phyloP scores from a whole-genome alignment of 2,329 filamentous ascomycete species.

The Paraphaeosphaeria minitans region DNA sequence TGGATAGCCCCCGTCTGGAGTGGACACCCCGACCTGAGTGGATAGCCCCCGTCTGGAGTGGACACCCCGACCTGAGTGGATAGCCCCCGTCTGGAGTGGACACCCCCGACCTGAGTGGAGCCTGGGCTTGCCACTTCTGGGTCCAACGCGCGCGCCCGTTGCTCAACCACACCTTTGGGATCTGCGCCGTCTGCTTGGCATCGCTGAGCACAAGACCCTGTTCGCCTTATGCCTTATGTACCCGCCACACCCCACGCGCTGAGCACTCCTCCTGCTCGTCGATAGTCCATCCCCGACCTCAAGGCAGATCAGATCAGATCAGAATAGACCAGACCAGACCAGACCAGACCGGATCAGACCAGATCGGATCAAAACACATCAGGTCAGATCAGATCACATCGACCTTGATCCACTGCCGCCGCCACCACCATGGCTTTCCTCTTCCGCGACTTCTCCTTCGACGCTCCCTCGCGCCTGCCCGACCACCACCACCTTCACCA shows the following conservation, averaged over 20 bases:
- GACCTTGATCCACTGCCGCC: neutral
- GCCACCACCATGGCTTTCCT: slow-evolving; percentile 25
- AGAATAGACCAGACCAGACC: neutral
- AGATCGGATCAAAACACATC: no score
- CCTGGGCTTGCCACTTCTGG: slow-evolving; percentile 9
- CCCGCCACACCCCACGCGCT: neutral
- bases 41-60: no score
- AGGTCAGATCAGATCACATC: neutral
- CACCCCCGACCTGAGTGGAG: no score
- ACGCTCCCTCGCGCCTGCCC: slow-evolving; percentile 38
- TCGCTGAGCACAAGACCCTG: neutral
- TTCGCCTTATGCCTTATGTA: slow-evolving; percentile 9
- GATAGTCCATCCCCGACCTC: no score
- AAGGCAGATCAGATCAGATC: neutral
- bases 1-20: no score
- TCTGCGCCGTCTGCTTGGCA: slow-evolving; percentile 10
- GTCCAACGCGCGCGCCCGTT: slow-evolving; percentile 3
- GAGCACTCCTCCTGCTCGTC: neutral
- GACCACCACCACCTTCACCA: slow-evolving; percentile 25
- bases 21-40: no score
- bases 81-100: no score
- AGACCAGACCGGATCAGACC: no score
- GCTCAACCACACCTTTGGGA: slow-evolving; percentile 8
- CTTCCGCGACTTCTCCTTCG: slow-evolving; percentile 50
- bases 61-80: no score